Base-by-base conservation (phyloP, 1,139 yeast genomes). In the Wickerhamomyces sp. region DNA sequence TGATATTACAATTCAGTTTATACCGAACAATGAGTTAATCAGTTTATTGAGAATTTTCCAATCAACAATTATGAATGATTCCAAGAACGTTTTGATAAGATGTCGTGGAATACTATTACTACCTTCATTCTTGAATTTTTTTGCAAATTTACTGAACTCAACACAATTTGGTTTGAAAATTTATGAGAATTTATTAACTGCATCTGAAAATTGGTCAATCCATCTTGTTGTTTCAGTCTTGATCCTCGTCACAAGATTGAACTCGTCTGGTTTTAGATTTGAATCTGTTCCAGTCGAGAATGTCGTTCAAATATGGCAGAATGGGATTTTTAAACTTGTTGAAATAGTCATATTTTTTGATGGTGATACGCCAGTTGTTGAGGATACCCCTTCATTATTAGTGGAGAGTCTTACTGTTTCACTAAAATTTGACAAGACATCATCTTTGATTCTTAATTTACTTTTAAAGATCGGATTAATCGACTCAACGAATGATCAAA, bases 341-440 rank as follows among this genome's bases (percentile, higher is more conserved):
- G 48, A 59, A 2, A 55, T 70, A 2, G 57, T 88, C n/a, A 55
- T 72, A 3, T n/a, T n/a, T n/a, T n/a, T n/a, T n/a, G n/a, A n/a
- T n/a, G n/a, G n/a, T n/a, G n/a, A n/a, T n/a, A 72, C 69, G 2
- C 82, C 76, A 2, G 75, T 94, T 2, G 85, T 78, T 33, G 96
- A 86, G 32, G 97, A 89, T 49, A 75, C 95, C 0, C 78, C 86
- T 20, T 75, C 91, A 0, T 68, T 83, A 31, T 59, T 88, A 32
- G 69, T 86, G n/a, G 96, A 88, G 53, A 74, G 83, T 0, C 59
- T 84, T 20, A 68, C 78, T 1, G 66, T 70, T 10, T 72, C 80
- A 3, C 66, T 83, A 39, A 61, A 70, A 38, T 58, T 40, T 28
- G 16, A 72, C 9, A 59, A 62, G 37, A 63, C 68, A 6, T 56